These are phyloP conservation scores for Acer campestre DNA, from an alignment of 345 rosid species.

Conservation along the genomic window DNA sequence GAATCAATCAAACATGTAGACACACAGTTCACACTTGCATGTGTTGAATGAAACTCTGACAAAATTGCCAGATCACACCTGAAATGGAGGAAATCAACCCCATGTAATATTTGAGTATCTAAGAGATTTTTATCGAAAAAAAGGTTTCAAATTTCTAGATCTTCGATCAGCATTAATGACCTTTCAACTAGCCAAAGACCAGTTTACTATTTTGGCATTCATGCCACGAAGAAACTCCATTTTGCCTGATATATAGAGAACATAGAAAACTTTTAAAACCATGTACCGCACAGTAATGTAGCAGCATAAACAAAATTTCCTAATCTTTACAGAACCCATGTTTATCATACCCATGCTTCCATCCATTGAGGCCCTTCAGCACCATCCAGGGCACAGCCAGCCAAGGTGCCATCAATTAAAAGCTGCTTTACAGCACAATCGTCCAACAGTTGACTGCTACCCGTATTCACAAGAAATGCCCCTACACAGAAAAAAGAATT, in stretches of 20 bases:
- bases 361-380: constrained; percentile 99
- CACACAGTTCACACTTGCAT: neutral
- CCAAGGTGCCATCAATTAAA: constrained; percentile 91
- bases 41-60: neutral
- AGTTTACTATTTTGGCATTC: neutral
- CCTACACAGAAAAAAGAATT: constrained; percentile 42
- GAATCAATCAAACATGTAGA: neutral
- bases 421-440: constrained; percentile 94
- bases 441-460: constrained; percentile 93
- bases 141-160: neutral
- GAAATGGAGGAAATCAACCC: neutral
- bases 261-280: neutral
- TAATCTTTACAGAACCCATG: constrained; percentile 7
- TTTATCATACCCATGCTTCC: constrained; percentile 97
- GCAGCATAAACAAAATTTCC: neutral
- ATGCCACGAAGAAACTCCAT: constrained; percentile 9
- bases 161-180: neutral
- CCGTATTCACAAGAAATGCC: constrained; percentile 96
- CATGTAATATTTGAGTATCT: neutral
- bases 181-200: constrained; percentile 9
- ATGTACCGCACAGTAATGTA: neutral
- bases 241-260: neutral
- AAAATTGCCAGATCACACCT: neutral
- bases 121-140: neutral
- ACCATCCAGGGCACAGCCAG: constrained; percentile 98